Evolutionary conservation across 306 rosid species (phyloP), one percentile per base, ranked within the genome.

Genomic region (Ochetophila trinervis): DNA sequence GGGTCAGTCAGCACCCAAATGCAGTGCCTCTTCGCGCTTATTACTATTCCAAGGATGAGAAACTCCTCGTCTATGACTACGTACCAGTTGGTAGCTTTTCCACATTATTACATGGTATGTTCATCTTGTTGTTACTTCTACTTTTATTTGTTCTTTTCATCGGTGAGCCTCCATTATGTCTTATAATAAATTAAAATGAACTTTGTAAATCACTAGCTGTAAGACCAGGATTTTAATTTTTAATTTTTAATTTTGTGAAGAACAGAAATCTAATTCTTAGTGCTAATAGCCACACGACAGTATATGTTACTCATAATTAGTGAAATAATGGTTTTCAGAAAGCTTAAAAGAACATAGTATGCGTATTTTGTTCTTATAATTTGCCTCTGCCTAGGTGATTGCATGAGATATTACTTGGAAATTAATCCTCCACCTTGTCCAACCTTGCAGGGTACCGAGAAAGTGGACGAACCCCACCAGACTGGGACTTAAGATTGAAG

Each of bases 401-500:
- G 32, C 32, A 1, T 27, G 32, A 27, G 32, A 27, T 27, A 9
- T 21, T 22, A 2, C 34, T 14, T 9, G 30, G 48, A 22, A 30
- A 44, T 65, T 51, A 65, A 48, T 22, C 51, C 30, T 42, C 13
- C 27, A 4, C 19, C 27, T 52, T 24, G 10, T 59, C 53, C 17
- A 10, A 9, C 64, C 61, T n/a, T 58, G 75, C 86, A 92, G 98
- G 96, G 79, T 77, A 78, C 68, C 79, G 65, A 78, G 96, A 78
- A 66, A 69, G 79, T 5, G 88, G 85, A 78, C 66, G 74, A 62
- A 64, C 80, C 36, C 80, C 83, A 55, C 88, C 84, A 19, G 96
- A 87, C 72, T 92, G 98, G 98, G 89, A 87, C 74, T 60, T 86
- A 7, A 82, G 98, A 74, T 68, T 92, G 57, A 89, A 77, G 81